phyloP scores from a whole-genome alignment of 208 protist species.

The Crithidia mellificae region DNA sequence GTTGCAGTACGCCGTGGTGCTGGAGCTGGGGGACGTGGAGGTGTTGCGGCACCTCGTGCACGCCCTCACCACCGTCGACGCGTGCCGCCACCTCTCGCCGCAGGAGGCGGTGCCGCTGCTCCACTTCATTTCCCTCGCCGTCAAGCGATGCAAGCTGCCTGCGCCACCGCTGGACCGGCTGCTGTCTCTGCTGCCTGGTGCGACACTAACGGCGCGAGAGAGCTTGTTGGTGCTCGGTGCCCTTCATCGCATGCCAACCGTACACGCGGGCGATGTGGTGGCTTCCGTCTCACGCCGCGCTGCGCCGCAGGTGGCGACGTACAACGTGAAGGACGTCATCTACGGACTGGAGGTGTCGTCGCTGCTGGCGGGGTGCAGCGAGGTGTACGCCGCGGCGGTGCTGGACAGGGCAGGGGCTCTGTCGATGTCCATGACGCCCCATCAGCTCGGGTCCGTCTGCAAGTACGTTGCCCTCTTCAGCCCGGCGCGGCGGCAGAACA shows the following conservation, averaged over 20 bases:
- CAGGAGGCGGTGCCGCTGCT: conserved; percentile 47
- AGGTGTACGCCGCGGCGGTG: conserved; percentile 51
- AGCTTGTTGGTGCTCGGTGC: conserved; percentile 64
- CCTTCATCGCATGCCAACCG: conserved; percentile 56
- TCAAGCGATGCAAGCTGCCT: conserved; percentile 72
- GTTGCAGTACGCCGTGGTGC: conserved; percentile 49
- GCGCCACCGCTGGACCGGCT: conserved; percentile 54
- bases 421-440: conserved; percentile 38
- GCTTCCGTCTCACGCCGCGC: conserved; percentile 55
- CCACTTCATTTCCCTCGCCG: conserved; percentile 56
- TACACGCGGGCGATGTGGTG: conserved; percentile 44
- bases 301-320: conserved; percentile 38
- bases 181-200: conserved; percentile 39
- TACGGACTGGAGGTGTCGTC: conserved; percentile 71
- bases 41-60: conserved; percentile 46
- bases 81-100: conserved; percentile 21
- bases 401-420: conserved; percentile 53
- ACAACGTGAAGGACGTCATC: conserved; percentile 68
- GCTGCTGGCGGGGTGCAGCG: conserved; percentile 51
- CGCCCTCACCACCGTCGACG: conserved; percentile 31
- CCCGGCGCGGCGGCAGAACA: conserved; percentile 37
- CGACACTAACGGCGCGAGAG: conserved; percentile 47
- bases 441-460: conserved; percentile 61
- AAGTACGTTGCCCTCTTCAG: conserved; percentile 80
- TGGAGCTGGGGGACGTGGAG: conserved; percentile 59